Evolutionary conservation across 208 protist species (phyloP), one percentile per base, ranked within the genome.

Genomic region (Porcisia deanei): DNA sequence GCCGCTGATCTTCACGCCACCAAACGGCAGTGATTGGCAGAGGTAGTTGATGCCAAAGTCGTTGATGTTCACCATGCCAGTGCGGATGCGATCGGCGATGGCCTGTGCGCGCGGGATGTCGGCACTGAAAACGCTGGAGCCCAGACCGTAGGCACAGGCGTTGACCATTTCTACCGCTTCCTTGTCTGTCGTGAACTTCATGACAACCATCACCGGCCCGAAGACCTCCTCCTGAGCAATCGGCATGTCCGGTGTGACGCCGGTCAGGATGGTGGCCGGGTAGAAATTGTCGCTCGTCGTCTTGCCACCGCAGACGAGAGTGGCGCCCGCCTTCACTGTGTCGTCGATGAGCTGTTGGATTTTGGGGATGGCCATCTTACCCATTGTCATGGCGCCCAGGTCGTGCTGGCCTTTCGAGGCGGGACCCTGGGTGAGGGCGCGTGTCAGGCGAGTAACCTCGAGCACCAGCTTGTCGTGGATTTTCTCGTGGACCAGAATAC

Each of bases 21-120:
- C 98, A 84, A 99, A 99, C 37, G 98, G 98, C 43, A 99, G 81
- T n/a, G 94, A 96, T 82, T 99, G 97, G 77, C 95, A 97, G 41
- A 99, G 86, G 82, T 98, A 99, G 69, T 96, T 98, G 74, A 98
- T 93, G 80, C 95, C 97, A 89, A 97, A 99, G 79, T 99, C 97
- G 83, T 98, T 98, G 76, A 98, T 88, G 79, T 97, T 97, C 67
- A 89, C 81, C 96, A 98, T 98, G 25, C 96, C 96, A 53, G 91
- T 93, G 64, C 83, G 85, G 53, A 98, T 80, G 65, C 91, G 85
- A 67, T 88, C 77, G 16, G 90, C 94, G 71, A 99, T 96, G 67
- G 66, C 58, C 72, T 94, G 85, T 22, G 97, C 96, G 61, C 96
- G 90, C 47, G 74, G 67, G 43, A 89, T 82, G 71, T 98, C 85